Conservation (phyloP, 1,284 basidiomycete genomes). For the Agroathelia rolfsii region DNA sequence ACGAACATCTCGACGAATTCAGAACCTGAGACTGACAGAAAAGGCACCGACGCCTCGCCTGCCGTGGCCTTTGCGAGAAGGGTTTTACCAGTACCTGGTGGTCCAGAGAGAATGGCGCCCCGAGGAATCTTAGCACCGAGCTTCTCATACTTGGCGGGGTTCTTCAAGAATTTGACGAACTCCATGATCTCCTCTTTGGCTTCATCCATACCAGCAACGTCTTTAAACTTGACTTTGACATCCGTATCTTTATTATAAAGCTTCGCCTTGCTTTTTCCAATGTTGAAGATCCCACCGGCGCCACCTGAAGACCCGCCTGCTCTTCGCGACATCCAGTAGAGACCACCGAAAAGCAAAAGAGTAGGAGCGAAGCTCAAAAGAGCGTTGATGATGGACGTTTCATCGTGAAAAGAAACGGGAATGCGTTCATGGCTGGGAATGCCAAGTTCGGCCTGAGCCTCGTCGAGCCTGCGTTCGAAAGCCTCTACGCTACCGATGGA, state of each 20-base stretch:
- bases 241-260: slow-evolving; percentile 98
- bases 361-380: slow-evolving; percentile 93
- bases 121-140: slow-evolving; percentile 98
- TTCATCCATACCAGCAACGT: slow-evolving; percentile 99
- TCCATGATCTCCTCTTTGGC: slow-evolving; percentile 99
- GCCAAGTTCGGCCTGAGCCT: slow-evolving; percentile 86
- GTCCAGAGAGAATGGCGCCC: slow-evolving; percentile 95
- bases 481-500: slow-evolving; percentile 97
- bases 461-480: slow-evolving; percentile 90
- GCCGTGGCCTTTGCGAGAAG: slow-evolving; percentile 97
- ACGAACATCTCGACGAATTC: slow-evolving; percentile 99
- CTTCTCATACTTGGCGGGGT: slow-evolving; percentile 89
- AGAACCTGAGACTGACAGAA: slow-evolving; percentile 96
- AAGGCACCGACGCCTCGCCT: slow-evolving; percentile 94
- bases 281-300: slow-evolving; percentile 87
- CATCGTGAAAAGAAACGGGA: slow-evolving; percentile 94
- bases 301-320: slow-evolving; percentile 54
- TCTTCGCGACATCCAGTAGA: slow-evolving; percentile 84
- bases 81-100: slow-evolving; percentile 98
- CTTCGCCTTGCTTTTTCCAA: slow-evolving; percentile 92
- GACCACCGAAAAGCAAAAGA: slow-evolving; percentile 80
- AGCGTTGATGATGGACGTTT: slow-evolving; percentile 79
- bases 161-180: slow-evolving; percentile 98
- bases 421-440: slow-evolving; percentile 91
- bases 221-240: slow-evolving; percentile 88